phyloP scores from a whole-genome alignment of 2,329 filamentous ascomycete species.

The Colletotrichum liaoningense region DNA sequence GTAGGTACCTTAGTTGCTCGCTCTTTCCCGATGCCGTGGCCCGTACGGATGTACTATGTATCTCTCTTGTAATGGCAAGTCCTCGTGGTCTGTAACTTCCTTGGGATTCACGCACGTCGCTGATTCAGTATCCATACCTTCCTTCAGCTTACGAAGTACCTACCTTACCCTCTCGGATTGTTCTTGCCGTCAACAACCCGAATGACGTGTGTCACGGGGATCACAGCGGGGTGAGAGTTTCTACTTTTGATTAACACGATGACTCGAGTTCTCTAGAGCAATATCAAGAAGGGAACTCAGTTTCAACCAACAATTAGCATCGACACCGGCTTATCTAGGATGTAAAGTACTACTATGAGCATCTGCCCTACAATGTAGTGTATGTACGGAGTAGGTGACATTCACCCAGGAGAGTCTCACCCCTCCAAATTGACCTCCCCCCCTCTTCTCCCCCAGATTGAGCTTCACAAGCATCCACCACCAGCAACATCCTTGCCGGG shows the following conservation, averaged over 20 bases:
- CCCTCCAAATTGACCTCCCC: background rate
- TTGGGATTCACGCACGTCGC: background rate
- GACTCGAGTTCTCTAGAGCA: background rate
- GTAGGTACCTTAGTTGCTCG: no score
- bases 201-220: background rate
- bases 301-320: background rate
- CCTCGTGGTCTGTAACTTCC: background rate
- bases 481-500: conserved; percentile 20
- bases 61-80: background rate
- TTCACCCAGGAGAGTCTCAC: background rate
- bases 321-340: background rate
- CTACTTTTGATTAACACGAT: background rate
- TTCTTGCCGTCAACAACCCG: background rate
- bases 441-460: background rate
- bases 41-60: no score
- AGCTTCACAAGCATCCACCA: background rate
- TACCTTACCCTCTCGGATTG: background rate
- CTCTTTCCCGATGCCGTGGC: background rate
- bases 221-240: background rate
- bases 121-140: conserved; percentile 1
- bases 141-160: no score
- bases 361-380: background rate
- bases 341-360: background rate
- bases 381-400: background rate
- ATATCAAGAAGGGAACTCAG: background rate